These are phyloP conservation scores for Gardenia jasminoides DNA, from an alignment of 257 asterid species.

Conservation along the genomic window DNA sequence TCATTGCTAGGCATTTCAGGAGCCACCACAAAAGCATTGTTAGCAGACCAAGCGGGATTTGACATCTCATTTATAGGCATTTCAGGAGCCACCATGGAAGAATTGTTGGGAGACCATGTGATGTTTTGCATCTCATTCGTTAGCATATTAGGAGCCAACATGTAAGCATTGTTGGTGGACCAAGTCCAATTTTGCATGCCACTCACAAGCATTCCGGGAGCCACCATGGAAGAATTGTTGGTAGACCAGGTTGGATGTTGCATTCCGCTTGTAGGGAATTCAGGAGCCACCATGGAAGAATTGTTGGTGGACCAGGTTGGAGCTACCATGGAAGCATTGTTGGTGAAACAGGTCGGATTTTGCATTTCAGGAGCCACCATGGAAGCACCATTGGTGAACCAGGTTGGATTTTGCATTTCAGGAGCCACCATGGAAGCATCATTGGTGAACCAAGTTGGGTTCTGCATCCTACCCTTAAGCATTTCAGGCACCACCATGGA, in stretches of 20 bases:
- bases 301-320: neutral
- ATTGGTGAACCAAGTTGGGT: neutral
- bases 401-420: neutral
- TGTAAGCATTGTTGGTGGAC: too few species aligned
- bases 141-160: neutral
- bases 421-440: neutral
- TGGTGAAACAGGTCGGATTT: neutral
- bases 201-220: neutral
- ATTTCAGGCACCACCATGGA: neutral
- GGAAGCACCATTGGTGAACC: neutral
- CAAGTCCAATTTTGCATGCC: too few species aligned
- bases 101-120: too few species aligned
- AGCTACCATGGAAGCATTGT: neutral
- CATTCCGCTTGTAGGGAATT: neutral
- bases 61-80: neutral
- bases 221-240: too few species aligned
- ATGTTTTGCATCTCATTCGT: neutral
- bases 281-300: neutral
- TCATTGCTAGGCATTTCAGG: too few species aligned
- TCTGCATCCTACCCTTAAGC: too few species aligned
- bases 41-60: neutral
- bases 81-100: neutral
- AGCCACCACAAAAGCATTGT: neutral
- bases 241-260: neutral
- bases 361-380: neutral